Percentiles rank a stretch among this genome's conserved stretches.
phyloP scores from a whole-genome alignment of 345 rosid species.

The Eucalyptus polyanthemos region DNA sequence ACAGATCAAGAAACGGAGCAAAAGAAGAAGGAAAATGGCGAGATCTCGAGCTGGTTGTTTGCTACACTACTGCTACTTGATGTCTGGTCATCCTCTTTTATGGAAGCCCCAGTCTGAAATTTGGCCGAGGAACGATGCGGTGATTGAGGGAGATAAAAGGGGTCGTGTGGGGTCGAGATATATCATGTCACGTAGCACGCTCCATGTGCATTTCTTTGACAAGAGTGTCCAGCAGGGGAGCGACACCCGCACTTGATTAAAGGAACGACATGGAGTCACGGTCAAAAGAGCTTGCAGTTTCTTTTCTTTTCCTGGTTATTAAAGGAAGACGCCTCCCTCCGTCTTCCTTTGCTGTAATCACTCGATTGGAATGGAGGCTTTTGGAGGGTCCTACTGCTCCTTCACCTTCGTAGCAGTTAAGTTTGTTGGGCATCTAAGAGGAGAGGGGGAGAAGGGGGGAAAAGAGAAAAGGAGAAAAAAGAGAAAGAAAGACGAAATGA shows the following conservation, averaged over 20 bases:
- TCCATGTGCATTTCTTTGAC: constrained; percentile 17
- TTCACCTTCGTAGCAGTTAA: constrained; percentile 3
- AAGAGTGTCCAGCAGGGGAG: background rate
- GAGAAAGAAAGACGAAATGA: background rate
- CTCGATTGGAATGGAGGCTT: background rate
- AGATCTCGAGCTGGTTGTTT: background rate
- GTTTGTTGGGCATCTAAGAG: constrained; percentile 4
- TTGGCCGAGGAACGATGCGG: constrained; percentile 28
- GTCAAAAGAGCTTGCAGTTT: background rate
- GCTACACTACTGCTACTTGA: background rate
- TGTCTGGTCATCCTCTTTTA: background rate
- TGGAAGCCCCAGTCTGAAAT: background rate
- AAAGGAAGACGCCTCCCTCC: background rate
- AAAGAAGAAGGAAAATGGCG: background rate
- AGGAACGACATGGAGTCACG: background rate
- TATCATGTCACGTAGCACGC: constrained; percentile 7
- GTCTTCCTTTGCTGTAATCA: background rate
- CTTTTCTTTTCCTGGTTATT: background rate
- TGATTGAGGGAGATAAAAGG: constrained; percentile 29
- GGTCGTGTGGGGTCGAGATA: constrained; percentile 12
- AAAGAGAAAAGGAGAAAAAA: background rate
- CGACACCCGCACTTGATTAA: background rate
- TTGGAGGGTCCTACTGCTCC: background rate
- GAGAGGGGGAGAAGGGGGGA: background rate
- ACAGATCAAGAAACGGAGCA: background rate